Evolutionary conservation across 768 basidiomycete species (phyloP).

Genomic region (Mycena olivaceomarginata): DNA sequence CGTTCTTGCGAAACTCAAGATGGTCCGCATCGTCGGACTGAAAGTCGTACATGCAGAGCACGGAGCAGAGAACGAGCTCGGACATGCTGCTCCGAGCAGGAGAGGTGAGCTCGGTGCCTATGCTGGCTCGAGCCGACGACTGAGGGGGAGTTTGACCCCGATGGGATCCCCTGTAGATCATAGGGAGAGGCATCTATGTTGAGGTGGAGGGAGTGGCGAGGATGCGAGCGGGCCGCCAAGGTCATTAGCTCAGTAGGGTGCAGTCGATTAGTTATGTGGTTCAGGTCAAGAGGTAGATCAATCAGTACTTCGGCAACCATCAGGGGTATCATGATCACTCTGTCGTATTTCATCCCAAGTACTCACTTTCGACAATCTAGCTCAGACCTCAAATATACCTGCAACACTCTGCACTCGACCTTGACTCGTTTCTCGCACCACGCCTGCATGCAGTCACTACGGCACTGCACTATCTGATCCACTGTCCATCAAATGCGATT

Average conservation of each 20-base stretch:
- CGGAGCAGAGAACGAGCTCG: slow-evolving; percentile 67
- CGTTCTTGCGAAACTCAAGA: slow-evolving; percentile 78
- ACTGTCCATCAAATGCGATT: no score
- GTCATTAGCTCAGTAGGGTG: slow-evolving; percentile 48
- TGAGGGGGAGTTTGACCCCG: slow-evolving; percentile 57
- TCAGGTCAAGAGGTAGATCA: slow-evolving; percentile 17
- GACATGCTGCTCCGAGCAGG: slow-evolving; percentile 53
- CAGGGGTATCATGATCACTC: neutral
- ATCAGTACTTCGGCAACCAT: neutral
- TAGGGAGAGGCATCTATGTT: slow-evolving; percentile 61
- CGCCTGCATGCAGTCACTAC: no score
- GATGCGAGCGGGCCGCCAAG: slow-evolving; percentile 53
- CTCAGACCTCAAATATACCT: no score
- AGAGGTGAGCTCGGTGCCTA: slow-evolving; percentile 53
- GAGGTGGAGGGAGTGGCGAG: slow-evolving; percentile 64
- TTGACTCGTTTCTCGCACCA: no score
- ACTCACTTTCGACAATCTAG: no score
- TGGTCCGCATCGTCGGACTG: slow-evolving; percentile 76
- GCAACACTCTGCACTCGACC: no score
- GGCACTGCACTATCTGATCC: no score
- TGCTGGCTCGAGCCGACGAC: slow-evolving; percentile 56
- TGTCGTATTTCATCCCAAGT: no score
- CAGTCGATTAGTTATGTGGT: neutral
- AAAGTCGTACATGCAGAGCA: slow-evolving; percentile 83
- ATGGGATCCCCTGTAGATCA: slow-evolving; percentile 54